Evolutionary conservation across 73 alveolate genomes (phyloP).

Genomic region (Uronychia setigera): DNA sequence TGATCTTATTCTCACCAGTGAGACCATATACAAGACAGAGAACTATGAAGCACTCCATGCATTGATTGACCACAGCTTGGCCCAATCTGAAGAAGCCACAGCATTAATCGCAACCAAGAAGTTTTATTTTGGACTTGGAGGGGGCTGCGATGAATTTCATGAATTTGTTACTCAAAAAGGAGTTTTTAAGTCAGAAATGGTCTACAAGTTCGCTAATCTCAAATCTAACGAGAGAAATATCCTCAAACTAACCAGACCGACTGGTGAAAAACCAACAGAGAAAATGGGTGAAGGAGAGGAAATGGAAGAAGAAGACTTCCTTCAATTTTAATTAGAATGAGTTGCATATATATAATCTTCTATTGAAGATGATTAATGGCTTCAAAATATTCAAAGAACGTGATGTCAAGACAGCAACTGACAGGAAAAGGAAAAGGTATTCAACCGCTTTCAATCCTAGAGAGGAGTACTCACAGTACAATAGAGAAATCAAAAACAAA

Average conservation of each 20-base stretch:
- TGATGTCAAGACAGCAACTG: too few species aligned
- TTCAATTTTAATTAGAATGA: too few species aligned
- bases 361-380: too few species aligned
- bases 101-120: constrained; percentile 39
- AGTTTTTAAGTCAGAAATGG: constrained; percentile 8
- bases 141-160: constrained; percentile 38
- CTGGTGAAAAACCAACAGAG: background rate
- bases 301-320: too few species aligned
- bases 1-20: constrained; percentile 81
- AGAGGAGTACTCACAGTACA: background rate
- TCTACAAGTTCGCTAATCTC: constrained; percentile 6
- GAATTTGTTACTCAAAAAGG: constrained; percentile 14
- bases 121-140: constrained; percentile 48
- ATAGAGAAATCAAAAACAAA: background rate
- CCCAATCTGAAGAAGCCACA: background rate
- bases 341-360: too few species aligned
- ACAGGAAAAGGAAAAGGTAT: too few species aligned
- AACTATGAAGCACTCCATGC: constrained; percentile 65
- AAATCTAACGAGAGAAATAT: constrained; percentile 29
- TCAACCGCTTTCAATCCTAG: background rate
- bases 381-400: too few species aligned
- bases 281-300: background rate
- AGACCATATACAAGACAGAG: constrained; percentile 73
- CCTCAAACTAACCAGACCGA: too few species aligned
- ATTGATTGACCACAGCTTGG: constrained; percentile 24